Evolutionary conservation across 1,284 basidiomycete genomes (phyloP), one percentile per base, ranked within the genome.

Genomic region (Sphagnurus paluster): DNA sequence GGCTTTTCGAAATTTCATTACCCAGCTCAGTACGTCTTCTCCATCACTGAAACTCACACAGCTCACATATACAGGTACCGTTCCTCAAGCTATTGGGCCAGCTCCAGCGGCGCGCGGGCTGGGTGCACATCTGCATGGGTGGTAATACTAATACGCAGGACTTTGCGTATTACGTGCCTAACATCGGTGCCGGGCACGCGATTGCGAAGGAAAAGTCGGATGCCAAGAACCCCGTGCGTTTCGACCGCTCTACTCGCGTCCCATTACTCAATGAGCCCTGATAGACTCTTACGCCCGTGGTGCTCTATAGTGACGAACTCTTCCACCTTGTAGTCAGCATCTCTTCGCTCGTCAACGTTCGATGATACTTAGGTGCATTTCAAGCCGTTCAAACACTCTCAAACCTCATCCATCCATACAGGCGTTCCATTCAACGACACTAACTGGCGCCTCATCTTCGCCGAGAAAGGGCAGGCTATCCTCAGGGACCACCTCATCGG

Each of bases 91-190:
- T 89, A 44, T 73, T 91, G 66, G 70, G 78, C 9, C 82, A 81
- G 50, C 64, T 89, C 33, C 65, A 73, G 52, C 73, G 79, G 32
- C 76, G 84, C 10, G 71, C 69, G 9, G 86, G 86, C 0, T 67
- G 72, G 1, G 72, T 84, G 2, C 64, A 71, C 19, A 69, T 90
- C 23, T 80, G 87, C 30, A 71, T 89, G 2, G 87, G 87, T 16
- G 87, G 87, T 38, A 90, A 89, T 64, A 82, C 83, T 38, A 90
- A 89, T 64, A 82, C 83, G 7, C 84, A 88, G 57, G 84, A 87
- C 49, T 74, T 68, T 17, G 80, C 81, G 10, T 68, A 69, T 0
- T 61, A 82, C 36, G 72, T 79, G 0, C 63, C 69, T 16, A 69
- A 69, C 11, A 64, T 79, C 9, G 50, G 65, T 0, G 66, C 73